Base-by-base conservation (phyloP, 73 alveolate species). In the Symbiodinium natans region DNA sequence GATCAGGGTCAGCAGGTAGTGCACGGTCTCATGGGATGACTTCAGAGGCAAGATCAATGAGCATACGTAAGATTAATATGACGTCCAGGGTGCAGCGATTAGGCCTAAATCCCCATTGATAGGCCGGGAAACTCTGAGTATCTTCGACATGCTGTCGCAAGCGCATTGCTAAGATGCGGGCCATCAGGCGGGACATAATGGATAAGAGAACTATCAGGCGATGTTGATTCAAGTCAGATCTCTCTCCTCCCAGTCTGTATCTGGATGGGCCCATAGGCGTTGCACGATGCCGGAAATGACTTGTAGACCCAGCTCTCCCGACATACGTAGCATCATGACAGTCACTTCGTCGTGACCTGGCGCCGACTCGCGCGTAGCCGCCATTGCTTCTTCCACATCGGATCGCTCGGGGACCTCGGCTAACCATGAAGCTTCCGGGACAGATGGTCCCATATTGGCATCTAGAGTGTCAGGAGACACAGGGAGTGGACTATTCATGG, bases 301-400 rank as follows among this genome's bases (percentile, higher is more conserved):
- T n/a, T 39, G 82, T 34, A 46, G 1, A 2, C 93, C 93, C 36
- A 86, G 82, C 38, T 86, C 93, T n/a, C 93, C 93, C 25, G 83
- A 29, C 31, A 52, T 41, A 7, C 93, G 48, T 8, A 86, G 15
- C 93, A 52, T 86, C 39, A 46, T 43, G 7, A 39, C n/a, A 10
- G 93, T 86, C 39, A 86, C 25, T 29, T 86, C 39, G 39, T 86
- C 93, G 33, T 38, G 83, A 10, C 93, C 93, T 1, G 93, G 93
- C 2, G 93, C 93, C 39, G 56, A 19, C 31, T 86, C 93, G 2
- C 93, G 82, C 56, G 52, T 7, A 17, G 29, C 54, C 2, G 29
- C 34, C 33, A 86, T 29, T 11, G 63, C 93, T 31, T 86, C 93
- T 36, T 86, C 93, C 8, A 39, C 19, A 7, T 86, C 93, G 0